These are phyloP conservation scores for Yamadazyma aaseri DNA, from an alignment of 1,139 yeast species.

Conservation along the genomic window DNA sequence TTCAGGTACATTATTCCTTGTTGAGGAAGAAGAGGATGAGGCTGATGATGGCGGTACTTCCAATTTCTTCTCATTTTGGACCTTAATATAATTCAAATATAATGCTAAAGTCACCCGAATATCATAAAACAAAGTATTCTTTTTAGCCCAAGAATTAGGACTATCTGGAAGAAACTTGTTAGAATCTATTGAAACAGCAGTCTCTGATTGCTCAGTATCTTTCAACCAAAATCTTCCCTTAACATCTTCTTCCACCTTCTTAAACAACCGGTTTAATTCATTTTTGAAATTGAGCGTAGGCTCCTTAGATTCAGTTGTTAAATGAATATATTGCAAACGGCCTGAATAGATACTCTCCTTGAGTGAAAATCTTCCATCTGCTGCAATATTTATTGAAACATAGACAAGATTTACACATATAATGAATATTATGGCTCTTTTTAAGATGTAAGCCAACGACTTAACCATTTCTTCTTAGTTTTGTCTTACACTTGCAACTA, in stretches of 20 bases:
- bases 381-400: conserved; percentile 11
- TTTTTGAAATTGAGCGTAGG: conserved; percentile 13
- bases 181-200: conserved; percentile 19
- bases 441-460: conserved; percentile 8
- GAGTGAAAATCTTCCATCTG: conserved; percentile 11
- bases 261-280: conserved; percentile 15
- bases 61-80: conserved; percentile 7
- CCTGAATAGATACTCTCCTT: conserved; percentile 6
- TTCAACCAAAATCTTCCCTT: conserved; percentile 23
- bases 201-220: conserved; percentile 21
- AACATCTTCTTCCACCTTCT: conserved; percentile 19
- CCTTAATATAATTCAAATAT: conserved; percentile 28
- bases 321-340: conserved; percentile 6
- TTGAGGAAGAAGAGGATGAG: not conserved
- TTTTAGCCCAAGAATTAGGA: conserved; percentile 19
- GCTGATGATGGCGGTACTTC: not conserved
- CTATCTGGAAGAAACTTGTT: conserved; percentile 15
- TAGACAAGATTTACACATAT: conserved; percentile 9
- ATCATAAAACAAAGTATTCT: conserved; percentile 28
- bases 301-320: conserved; percentile 10
- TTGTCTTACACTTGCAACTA: too few relatives aligned
- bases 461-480: conserved; percentile 9
- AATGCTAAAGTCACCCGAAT: conserved; percentile 40
- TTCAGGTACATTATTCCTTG: not conserved
- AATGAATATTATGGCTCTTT: conserved; percentile 8